Evolutionary conservation across 1,139 yeast genomes (phyloP).

Genomic region (Diutina mesorugosa): DNA sequence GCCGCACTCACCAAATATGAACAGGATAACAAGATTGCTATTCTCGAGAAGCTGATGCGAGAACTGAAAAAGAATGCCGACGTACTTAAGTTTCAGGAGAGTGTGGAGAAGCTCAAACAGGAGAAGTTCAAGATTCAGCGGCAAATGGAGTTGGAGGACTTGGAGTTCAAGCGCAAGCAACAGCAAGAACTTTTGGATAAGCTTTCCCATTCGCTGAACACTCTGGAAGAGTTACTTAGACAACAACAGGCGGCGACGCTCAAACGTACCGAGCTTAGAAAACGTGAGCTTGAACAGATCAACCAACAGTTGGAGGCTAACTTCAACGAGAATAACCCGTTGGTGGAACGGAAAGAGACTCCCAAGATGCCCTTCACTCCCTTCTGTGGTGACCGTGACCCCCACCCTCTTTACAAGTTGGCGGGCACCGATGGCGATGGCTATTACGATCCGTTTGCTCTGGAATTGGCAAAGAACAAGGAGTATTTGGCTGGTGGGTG

Average conservation of each 20-base stretch:
- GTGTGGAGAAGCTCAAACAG: conserved; percentile 34
- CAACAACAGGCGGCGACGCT: conserved; percentile 30
- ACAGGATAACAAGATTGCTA: conserved; percentile 60
- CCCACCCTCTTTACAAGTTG: conserved; percentile 14
- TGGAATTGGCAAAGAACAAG: conserved; percentile 46
- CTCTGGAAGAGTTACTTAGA: conserved; percentile 38
- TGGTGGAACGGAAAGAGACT: conserved; percentile 7
- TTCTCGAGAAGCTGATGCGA: conserved; percentile 51
- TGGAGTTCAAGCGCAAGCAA: conserved; percentile 41
- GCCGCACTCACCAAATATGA: conserved; percentile 59
- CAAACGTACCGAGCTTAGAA: conserved; percentile 53
- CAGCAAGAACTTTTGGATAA: conserved; percentile 60
- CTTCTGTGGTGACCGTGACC: conserved; percentile 77
- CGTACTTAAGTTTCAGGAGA: conserved; percentile 44
- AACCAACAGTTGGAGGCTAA: conserved; percentile 36
- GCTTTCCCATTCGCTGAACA: conserved; percentile 40
- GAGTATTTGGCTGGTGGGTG: conserved; percentile 83
- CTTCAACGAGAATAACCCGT: conserved; percentile 9
- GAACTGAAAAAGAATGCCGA: conserved; percentile 58
- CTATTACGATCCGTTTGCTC: conserved; percentile 32
- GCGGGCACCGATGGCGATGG: conserved; percentile 8
- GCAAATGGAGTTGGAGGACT: conserved; percentile 59
- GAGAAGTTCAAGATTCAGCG: conserved; percentile 53
- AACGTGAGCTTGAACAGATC: conserved; percentile 54
- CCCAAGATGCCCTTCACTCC: conserved; percentile 73